These are phyloP conservation scores for Candida cerambycidarum DNA, from an alignment of 805 yeast genomes.

Conservation along the genomic window DNA sequence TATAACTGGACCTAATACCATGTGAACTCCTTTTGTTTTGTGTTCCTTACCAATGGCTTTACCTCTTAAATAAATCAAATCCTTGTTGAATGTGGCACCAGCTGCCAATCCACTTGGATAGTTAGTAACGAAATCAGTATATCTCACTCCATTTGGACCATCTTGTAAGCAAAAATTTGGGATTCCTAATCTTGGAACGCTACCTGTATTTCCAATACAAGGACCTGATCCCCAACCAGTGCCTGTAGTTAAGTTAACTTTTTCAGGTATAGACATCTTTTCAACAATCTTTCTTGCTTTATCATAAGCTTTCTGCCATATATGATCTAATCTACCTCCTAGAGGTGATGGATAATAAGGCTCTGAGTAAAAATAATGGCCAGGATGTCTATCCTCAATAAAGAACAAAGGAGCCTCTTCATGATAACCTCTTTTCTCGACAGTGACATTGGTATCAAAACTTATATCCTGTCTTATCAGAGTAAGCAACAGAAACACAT, in stretches of 20 bases:
- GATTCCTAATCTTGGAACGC: conserved; percentile 53
- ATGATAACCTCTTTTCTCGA: conserved; percentile 26
- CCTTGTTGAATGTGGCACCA: conserved; percentile 57
- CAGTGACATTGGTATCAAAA: conserved; percentile 1
- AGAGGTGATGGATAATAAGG: conserved; percentile 38
- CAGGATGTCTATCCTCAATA: conserved; percentile 27
- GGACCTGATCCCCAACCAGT: conserved; percentile 65
- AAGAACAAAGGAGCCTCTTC: conserved; percentile 31
- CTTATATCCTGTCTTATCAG: background rate
- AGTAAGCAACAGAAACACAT: background rate
- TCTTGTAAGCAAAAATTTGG: conserved; percentile 60
- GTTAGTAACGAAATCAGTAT: conserved; percentile 54
- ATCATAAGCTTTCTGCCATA: conserved; percentile 58
- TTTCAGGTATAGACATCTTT: conserved; percentile 57
- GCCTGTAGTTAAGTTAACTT: conserved; percentile 63
- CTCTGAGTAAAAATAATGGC: conserved; percentile 26
- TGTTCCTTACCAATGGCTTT: conserved; percentile 58
- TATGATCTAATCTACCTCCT: conserved; percentile 49
- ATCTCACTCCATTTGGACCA: conserved; percentile 61
- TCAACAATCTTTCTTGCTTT: conserved; percentile 56
- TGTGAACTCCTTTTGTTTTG: conserved; percentile 53
- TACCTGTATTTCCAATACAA: conserved; percentile 61
- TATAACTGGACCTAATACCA: conserved; percentile 54
- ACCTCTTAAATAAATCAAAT: conserved; percentile 52
- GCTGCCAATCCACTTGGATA: conserved; percentile 61